Base-by-base conservation (phyloP, 257 asterid species). In the Ilex aquifolium region DNA sequence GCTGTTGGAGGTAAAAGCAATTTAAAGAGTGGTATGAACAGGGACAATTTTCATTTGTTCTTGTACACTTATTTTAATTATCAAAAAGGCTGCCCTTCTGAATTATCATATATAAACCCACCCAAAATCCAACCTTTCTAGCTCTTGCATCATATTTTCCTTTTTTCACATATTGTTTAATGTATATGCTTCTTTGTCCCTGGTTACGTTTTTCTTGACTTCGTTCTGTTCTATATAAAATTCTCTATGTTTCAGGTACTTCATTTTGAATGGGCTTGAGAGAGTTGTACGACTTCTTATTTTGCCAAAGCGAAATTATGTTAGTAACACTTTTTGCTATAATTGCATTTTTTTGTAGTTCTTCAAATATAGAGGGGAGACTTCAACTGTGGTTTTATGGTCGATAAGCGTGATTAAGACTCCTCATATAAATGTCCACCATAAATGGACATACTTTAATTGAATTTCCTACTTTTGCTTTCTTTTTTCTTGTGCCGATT, bases 261-360 rank as follows among this genome's bases (percentile, higher is more conserved):
- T 93, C 82, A 85, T 93, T 76, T 48, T 85, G 82, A 93, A 90
- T 71, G 99, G 99, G 70, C 96, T 87, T 44, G 99, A 93, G 85
- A 84, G 96, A 76, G 95, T 93, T 31, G 64, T 82, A 61, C 89
- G 99, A 58, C 92, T 85, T 78, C 67, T 87, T 44, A 90, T 93
- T 76, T 69, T 93, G 77, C 95, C 91, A 15, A 93, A 93, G 77
- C 64, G 86, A 63, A 93, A 93, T 77, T 93, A 87, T 79, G 97
- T 93, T 80, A 82, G 97, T 76, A 44, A 52, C 59, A 44, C 29
- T 48, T 40, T 49, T 64, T 69, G n/a, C 55, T 10, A 6, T n/a
- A 14, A 17, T 53, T 4, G 4, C 5, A 53, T 7, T 53, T 15
- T 53, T 14, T 53, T 36, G 8, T 53, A n/a, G 57, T 53, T n/a